These are phyloP conservation scores for Pleurotus tuoliensis DNA, from an alignment of 768 basidiomycete species.

Conservation along the genomic window DNA sequence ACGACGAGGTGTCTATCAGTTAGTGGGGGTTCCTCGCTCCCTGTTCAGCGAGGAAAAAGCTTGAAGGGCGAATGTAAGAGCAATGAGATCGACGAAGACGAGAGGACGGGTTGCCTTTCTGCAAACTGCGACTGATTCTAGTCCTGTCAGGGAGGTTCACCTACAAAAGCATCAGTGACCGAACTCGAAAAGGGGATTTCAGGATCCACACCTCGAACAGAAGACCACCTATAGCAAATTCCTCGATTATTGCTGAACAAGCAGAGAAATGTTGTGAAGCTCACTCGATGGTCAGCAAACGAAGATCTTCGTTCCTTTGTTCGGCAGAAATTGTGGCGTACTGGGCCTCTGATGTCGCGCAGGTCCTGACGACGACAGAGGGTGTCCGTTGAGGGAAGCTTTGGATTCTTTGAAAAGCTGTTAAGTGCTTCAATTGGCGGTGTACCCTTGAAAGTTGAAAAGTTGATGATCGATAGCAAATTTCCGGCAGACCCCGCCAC, in stretches of 20 bases:
- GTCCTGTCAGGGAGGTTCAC: constrained; percentile 76
- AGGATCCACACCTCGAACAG: constrained; percentile 57
- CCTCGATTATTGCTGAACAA: constrained; percentile 15
- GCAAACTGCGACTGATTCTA: constrained; percentile 1
- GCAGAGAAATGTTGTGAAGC: constrained; percentile 22
- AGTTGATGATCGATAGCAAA: background rate
- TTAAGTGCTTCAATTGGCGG: background rate
- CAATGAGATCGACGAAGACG: constrained; percentile 14
- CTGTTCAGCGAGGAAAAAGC: constrained; percentile 61
- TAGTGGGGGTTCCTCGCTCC: constrained; percentile 64
- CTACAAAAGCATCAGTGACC: constrained; percentile 33
- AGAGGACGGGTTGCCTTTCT: constrained; percentile 3
- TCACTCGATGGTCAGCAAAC: constrained; percentile 77
- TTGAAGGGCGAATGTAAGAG: constrained; percentile 37
- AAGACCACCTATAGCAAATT: constrained; percentile 60
- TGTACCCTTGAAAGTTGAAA: background rate
- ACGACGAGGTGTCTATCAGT: constrained; percentile 46
- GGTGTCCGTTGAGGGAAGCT: background rate
- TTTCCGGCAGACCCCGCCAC: background rate
- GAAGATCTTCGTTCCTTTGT: constrained; percentile 74
- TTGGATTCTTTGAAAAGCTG: background rate
- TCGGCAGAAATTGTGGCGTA: constrained; percentile 70
- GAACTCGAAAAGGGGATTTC: background rate
- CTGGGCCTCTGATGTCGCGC: constrained; percentile 34
- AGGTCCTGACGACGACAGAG: constrained; percentile 21